Base-by-base conservation (phyloP, 345 rosid genomes). In the Heritiera littoralis region DNA sequence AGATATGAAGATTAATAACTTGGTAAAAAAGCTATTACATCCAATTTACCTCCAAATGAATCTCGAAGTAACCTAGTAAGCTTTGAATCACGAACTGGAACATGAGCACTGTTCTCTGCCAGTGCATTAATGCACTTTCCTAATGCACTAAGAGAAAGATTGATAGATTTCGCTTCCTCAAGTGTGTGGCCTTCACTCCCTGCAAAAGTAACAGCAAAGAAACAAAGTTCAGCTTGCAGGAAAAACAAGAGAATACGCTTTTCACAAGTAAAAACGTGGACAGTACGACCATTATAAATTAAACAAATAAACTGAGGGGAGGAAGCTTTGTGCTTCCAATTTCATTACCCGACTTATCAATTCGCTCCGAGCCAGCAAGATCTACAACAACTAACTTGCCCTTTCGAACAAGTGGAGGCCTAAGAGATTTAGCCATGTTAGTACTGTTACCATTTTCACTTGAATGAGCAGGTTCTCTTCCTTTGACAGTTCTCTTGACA, bases 91-190 rank as follows among this genome's bases (percentile, higher is more conserved):
- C 98, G 97, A 86, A 97, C 92, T 52, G 98, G 99, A 84, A 97
- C 90, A 80, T 97, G 98, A 18, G 95, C 78, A 73, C 97, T 93
- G 78, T 93, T 93, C 81, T 97, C 99, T n/a, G 99, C 99, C 15
- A 97, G 87, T 48, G 98, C 94, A 89, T 97, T 97, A 77, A 97
- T 94, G 91, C 99, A 97, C 89, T 97, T 97, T 55, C 99, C 99
- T 38, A 97, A 83, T n/a, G 99, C 98, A 84, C 98, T 97, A 82
- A 97, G 85, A 46, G 99, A 94, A 65, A 94, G 99, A 86, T 94
- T 97, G 80, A 97, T 94, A 77, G 99, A 97, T 88, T 94, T 97
- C 74, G 99, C 99, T 90, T 94, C 99, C 86, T 97, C 99, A 43
- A 94, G 88, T 28, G 98, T 88, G 80, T 97, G 99, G 23, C 99